Conservation (phyloP, 352 stramenopile genomes). For the Phytophthora vignae region DNA sequence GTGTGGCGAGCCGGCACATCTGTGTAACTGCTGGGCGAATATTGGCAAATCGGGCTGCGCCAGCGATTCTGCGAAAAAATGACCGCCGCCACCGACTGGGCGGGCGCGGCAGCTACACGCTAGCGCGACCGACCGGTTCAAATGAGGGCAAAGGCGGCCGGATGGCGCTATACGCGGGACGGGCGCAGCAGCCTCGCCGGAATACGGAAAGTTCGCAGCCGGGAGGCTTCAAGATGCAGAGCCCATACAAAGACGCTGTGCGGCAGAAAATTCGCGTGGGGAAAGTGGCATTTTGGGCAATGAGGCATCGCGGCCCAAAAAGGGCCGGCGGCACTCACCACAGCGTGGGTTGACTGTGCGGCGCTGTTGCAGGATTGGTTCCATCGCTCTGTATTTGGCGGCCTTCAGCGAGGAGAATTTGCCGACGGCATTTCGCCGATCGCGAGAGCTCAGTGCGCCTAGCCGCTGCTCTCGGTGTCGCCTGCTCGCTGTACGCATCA, state of each 20-base stretch:
- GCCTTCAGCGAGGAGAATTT: not conserved
- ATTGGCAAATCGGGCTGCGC: slow-evolving; percentile 32
- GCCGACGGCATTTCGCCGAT: not conserved
- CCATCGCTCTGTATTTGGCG: not conserved
- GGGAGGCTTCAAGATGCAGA: slow-evolving; percentile 18
- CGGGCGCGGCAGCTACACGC: not conserved
- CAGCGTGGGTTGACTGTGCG: not conserved
- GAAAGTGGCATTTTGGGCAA: slow-evolving; percentile 8
- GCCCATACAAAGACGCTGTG: slow-evolving; percentile 5
- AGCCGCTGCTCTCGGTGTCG: not conserved
- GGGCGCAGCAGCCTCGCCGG: not conserved
- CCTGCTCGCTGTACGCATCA: not conserved
- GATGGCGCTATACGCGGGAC: not conserved
- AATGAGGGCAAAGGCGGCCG: not conserved
- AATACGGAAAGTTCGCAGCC: slow-evolving; percentile 27
- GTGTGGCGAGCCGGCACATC: slow-evolving; percentile 28
- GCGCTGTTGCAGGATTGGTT: no score
- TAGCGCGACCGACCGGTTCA: not conserved
- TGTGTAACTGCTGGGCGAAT: slow-evolving; percentile 44
- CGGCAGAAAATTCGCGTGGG: slow-evolving; percentile 7
- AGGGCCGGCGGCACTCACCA: not conserved
- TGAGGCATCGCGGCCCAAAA: not conserved
- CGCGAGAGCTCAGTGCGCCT: not conserved
- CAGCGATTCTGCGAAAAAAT: slow-evolving; percentile 24
- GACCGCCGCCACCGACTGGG: not conserved